These are phyloP conservation scores for Trichosporon sp. DNA, from an alignment of 1,284 basidiomycete genomes.

Conservation along the genomic window DNA sequence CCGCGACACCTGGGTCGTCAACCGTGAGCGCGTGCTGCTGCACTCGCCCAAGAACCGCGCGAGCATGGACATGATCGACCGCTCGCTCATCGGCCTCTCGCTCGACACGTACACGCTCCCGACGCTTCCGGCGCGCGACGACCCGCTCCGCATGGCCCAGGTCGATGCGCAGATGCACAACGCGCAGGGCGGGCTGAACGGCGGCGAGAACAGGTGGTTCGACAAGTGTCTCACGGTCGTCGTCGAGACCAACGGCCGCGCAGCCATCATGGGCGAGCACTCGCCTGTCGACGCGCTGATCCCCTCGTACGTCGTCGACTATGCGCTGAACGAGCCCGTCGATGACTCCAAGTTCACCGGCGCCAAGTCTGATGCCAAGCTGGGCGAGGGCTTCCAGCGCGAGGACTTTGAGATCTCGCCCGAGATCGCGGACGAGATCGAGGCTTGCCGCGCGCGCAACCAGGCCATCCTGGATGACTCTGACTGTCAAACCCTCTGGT, in stretches of 20 bases:
- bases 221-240: conserved; percentile 85
- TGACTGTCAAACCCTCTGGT: conserved; percentile 83
- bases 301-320: conserved; percentile 87
- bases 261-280: conserved; percentile 89
- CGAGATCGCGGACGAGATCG: conserved; percentile 64
- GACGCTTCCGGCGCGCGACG: conserved; percentile 53
- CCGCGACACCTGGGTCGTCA: conserved; percentile 80
- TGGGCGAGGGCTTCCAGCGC: conserved; percentile 63
- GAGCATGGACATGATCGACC: conserved; percentile 67
- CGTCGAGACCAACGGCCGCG: conserved; percentile 82
- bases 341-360: conserved; percentile 59
- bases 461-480: conserved; percentile 71
- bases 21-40: conserved; percentile 70
- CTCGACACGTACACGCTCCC: conserved; percentile 61
- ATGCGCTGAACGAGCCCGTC: conserved; percentile 69
- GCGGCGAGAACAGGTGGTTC: conserved; percentile 83
- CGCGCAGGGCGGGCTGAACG: conserved; percentile 68
- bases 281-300: conserved; percentile 89
- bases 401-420: conserved; percentile 78
- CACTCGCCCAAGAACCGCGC: conserved; percentile 68
- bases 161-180: conserved; percentile 80
- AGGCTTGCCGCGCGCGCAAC: conserved; percentile 65
- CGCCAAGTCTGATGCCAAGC: conserved; percentile 26
- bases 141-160: conserved; percentile 58
- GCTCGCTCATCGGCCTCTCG: conserved; percentile 73